Evolutionary conservation across 345 rosid species (phyloP).

Genomic region (Bruguiera parviflora): DNA sequence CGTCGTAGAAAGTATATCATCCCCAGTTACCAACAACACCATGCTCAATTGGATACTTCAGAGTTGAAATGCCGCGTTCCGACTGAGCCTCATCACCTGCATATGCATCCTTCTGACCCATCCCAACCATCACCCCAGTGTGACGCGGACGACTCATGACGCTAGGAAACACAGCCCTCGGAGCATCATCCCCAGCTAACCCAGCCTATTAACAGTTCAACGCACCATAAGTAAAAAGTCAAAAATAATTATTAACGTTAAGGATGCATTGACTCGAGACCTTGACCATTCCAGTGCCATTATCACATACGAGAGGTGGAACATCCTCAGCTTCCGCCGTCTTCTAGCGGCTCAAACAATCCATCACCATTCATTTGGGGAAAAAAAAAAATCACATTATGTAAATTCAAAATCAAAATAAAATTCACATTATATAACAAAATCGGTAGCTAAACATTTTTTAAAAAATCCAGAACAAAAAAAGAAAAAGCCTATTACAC

Average conservation of each 20-base stretch:
- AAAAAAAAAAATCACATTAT: background rate
- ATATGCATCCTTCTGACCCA: slow-evolving; percentile 63
- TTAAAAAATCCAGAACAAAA: no score
- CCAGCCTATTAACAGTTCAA: slow-evolving; percentile 41
- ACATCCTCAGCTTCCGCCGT: slow-evolving; percentile 64
- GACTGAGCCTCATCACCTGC: slow-evolving; percentile 75
- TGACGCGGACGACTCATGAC: slow-evolving; percentile 65
- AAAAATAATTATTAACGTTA: background rate
- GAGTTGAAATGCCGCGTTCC: slow-evolving; percentile 63
- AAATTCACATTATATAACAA: no score
- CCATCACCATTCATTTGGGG: background rate
- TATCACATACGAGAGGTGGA: slow-evolving; percentile 65
- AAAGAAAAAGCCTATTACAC: no score
- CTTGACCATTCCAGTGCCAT: slow-evolving; percentile 71
- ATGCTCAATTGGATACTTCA: slow-evolving; percentile 65
- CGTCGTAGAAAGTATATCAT: slow-evolving; percentile 59
- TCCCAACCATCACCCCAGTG: slow-evolving; percentile 69
- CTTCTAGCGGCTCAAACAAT: slow-evolving; percentile 28
- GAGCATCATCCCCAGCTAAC: slow-evolving; percentile 74
- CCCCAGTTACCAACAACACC: slow-evolving; percentile 71
- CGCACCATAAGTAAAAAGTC: background rate
- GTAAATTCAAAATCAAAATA: no score
- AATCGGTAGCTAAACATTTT: no score
- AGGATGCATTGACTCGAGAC: slow-evolving; percentile 12
- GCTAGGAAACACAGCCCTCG: slow-evolving; percentile 72